Percentiles rank a stretch among this genome's conserved stretches.
Conservation (phyloP, 2,329 filamentous ascomycete genomes). For the Colletotrichum lini region DNA sequence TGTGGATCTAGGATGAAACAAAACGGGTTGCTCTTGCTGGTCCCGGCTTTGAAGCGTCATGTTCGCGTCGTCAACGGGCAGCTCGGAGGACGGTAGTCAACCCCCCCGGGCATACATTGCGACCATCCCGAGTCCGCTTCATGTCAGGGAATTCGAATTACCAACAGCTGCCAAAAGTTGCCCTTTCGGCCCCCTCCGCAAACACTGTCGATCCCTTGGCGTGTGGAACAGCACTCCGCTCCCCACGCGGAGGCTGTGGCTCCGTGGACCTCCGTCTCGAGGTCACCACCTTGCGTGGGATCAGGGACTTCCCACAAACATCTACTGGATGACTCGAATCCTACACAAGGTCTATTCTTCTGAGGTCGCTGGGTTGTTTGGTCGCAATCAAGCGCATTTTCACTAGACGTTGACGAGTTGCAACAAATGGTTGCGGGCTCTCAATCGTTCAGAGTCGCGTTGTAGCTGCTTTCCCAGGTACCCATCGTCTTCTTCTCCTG, state of each 20-base stretch:
- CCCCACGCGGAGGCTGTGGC: conserved; percentile 5
- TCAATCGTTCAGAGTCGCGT: not conserved
- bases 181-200: not conserved
- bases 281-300: not conserved
- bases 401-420: not conserved
- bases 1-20: no score
- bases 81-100: no score
- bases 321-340: no score
- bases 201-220: not conserved
- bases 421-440: not conserved
- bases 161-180: not conserved
- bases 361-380: not conserved
- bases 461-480: not conserved
- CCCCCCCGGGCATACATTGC: no score
- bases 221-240: not conserved
- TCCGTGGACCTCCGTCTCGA: conserved; percentile 1
- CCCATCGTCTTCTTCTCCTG: not conserved
- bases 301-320: not conserved
- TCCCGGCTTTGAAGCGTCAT: no score
- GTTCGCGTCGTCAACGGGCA: no score
- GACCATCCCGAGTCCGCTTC: no score
- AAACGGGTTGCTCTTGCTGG: no score
- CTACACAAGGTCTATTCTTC: rapidly evolving
- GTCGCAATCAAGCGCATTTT: not conserved
- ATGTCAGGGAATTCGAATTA: not conserved